Conservation (phyloP, 139 green algal species). For the Zygnema cylindricum region DNA sequence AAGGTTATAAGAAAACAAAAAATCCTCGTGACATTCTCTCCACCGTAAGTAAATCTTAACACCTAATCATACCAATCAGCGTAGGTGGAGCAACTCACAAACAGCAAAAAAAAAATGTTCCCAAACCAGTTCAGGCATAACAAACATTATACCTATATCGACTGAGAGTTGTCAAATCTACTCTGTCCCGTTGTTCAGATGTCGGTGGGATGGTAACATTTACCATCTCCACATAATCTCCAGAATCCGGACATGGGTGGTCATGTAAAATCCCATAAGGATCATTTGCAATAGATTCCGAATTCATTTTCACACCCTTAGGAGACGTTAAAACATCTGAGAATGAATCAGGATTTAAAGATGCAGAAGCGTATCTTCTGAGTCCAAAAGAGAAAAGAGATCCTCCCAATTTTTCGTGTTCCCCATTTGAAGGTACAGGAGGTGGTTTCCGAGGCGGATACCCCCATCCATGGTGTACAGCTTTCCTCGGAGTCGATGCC, state of each 20-base stretch:
- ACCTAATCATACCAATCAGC: too few relatives aligned
- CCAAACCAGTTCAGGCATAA: too few relatives aligned
- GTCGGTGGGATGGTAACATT: conserved; percentile 13
- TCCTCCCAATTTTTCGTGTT: not conserved
- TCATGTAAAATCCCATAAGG: conserved; percentile 32
- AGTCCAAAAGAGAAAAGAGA: not conserved
- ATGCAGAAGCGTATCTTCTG: not conserved
- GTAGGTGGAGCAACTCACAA: too few relatives aligned
- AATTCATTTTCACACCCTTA: not conserved
- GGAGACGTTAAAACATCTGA: too few relatives aligned
- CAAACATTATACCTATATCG: conserved; percentile 41
- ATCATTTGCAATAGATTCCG: not conserved
- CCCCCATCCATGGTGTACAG: not conserved
- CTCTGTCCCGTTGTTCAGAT: not conserved
- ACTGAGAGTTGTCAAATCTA: conserved; percentile 9
- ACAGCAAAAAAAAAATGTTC: too few relatives aligned
- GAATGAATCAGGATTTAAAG: not conserved
- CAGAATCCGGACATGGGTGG: conserved; percentile 33
- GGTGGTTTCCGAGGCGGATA: not conserved
- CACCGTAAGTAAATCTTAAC: too few relatives aligned
- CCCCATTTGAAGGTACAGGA: not conserved
- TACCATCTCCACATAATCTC: conserved; percentile 23
- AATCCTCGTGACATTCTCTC: too few relatives aligned
- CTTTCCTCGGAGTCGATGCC: not conserved
- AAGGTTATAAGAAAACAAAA: too few relatives aligned